These are phyloP conservation scores for Pelargonium cotyledonis DNA, from an alignment of 441 rosid genomes.

Conservation along the genomic window DNA sequence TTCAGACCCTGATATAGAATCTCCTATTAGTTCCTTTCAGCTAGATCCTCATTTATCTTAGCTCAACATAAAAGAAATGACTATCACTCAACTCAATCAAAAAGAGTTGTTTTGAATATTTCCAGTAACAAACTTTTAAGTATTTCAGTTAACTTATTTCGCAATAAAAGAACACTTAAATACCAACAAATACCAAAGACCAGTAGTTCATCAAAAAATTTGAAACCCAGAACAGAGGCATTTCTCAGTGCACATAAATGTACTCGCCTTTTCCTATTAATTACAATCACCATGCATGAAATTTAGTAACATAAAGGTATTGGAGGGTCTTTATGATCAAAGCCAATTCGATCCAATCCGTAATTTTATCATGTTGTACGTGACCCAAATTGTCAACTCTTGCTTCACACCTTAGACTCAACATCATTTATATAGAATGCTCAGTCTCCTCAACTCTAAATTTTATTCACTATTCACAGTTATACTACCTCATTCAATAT, in stretches of 20 bases:
- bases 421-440: background rate
- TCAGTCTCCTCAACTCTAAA: background rate
- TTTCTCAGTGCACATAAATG: no score
- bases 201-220: background rate
- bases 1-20: conserved; percentile 25
- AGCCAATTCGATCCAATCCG: no score
- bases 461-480: no score
- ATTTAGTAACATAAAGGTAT: no score
- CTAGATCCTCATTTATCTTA: background rate
- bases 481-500: no score
- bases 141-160: background rate
- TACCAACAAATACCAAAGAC: background rate
- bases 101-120: background rate
- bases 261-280: no score
- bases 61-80: conserved; percentile 10
- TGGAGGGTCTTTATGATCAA: no score
- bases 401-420: background rate
- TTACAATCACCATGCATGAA: no score
- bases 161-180: background rate
- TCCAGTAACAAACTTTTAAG: background rate
- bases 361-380: no score
- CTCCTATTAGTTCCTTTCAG: background rate
- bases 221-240: no score
- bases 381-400: no score
- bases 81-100: background rate